These are phyloP conservation scores for Borovskyia barvae DNA, from an alignment of 208 protist species.

Conservation along the genomic window DNA sequence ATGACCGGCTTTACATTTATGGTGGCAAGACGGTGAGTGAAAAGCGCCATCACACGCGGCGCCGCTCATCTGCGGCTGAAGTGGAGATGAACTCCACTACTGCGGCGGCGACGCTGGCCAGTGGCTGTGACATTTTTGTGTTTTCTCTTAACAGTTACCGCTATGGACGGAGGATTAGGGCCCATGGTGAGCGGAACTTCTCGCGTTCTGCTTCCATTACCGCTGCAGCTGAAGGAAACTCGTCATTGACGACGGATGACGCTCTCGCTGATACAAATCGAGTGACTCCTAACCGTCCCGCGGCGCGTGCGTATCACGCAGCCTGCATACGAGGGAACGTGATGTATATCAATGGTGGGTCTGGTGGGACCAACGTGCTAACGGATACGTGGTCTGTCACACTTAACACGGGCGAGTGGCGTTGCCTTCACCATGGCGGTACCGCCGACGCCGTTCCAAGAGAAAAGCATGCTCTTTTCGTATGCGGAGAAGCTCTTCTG, in stretches of 20 bases:
- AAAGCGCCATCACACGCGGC: slow-evolving; percentile 8
- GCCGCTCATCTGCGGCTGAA: slow-evolving; percentile 1
- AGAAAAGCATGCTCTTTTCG: slow-evolving; percentile 69
- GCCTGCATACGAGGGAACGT: slow-evolving; percentile 45
- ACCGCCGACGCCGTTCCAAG: slow-evolving; percentile 62
- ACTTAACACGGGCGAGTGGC: slow-evolving; percentile 52
- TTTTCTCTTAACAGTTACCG: slow-evolving; percentile 61
- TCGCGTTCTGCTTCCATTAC: background rate
- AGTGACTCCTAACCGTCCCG: slow-evolving; percentile 10
- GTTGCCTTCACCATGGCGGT: slow-evolving; percentile 52
- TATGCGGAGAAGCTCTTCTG: slow-evolving; percentile 65
- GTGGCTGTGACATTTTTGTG: slow-evolving; percentile 18
- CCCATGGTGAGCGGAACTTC: background rate
- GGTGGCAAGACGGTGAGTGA: slow-evolving; percentile 50
- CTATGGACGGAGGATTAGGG: slow-evolving; percentile 33
- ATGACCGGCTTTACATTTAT: slow-evolving; percentile 74
- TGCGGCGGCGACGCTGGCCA: slow-evolving; percentile 9
- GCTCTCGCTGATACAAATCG: background rate
- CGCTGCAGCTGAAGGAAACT: background rate
- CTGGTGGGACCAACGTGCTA: slow-evolving; percentile 28
- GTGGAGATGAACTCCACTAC: background rate
- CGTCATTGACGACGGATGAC: background rate
- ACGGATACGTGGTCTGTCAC: slow-evolving; percentile 75
- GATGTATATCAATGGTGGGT: slow-evolving; percentile 77
- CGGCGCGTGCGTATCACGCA: slow-evolving; percentile 57